These are phyloP conservation scores for Hygrophoropsis aurantiaca DNA, from an alignment of 768 basidiomycete genomes.

Conservation along the genomic window DNA sequence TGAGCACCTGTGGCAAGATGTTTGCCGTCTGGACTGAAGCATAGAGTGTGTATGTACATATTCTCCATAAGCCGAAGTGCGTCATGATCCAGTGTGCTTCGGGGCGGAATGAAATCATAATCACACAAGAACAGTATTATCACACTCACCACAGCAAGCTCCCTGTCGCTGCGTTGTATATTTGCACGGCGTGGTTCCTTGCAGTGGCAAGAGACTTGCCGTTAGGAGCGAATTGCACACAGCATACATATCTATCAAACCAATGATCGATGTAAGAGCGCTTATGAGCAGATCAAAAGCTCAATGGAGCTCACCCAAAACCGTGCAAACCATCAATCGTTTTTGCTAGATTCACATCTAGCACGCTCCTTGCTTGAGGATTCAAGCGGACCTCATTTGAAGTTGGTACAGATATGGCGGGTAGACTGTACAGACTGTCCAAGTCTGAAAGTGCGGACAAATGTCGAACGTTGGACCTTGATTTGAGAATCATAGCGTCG, in stretches of 20 bases:
- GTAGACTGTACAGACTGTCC: too few relatives aligned
- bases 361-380: too few relatives aligned
- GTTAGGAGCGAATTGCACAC: slow-evolving; percentile 92
- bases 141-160: slow-evolving; percentile 71
- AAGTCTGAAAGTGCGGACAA: too few relatives aligned
- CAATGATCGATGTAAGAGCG: too few relatives aligned
- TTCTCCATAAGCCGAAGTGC: slow-evolving; percentile 69
- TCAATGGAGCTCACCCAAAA: too few relatives aligned
- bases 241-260: slow-evolving; percentile 75
- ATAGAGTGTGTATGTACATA: slow-evolving; percentile 86
- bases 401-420: too few relatives aligned
- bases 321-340: too few relatives aligned
- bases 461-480: too few relatives aligned
- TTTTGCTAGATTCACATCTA: too few relatives aligned
- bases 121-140: slow-evolving; percentile 5
- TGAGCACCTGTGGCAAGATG: slow-evolving; percentile 81
- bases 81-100: slow-evolving; percentile 77
- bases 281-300: too few relatives aligned
- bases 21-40: slow-evolving; percentile 74
- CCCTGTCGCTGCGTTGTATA: slow-evolving; percentile 90
- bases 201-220: slow-evolving; percentile 93
- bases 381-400: too few relatives aligned
- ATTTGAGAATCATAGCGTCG: too few relatives aligned
- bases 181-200: slow-evolving; percentile 93
- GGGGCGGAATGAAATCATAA: neutral